These are phyloP conservation scores for Prunus persica DNA, from an alignment of 306 rosid genomes.

Conservation along the genomic window DNA sequence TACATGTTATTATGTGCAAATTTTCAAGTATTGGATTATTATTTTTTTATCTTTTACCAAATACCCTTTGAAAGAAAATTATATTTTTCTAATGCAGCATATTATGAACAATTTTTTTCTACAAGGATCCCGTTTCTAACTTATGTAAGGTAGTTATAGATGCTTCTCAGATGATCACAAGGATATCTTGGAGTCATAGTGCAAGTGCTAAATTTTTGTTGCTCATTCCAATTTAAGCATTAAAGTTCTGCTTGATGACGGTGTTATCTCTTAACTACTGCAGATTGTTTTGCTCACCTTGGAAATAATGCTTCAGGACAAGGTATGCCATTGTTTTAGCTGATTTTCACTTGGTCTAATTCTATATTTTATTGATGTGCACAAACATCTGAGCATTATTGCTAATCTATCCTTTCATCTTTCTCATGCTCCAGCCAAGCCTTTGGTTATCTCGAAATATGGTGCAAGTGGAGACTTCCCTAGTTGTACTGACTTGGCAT, in stretches of 20 bases:
- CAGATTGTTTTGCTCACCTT: conserved; percentile 82
- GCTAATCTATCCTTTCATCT: conserved; percentile 29
- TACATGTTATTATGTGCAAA: not conserved
- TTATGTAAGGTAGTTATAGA: not conserved
- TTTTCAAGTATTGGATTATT: not conserved
- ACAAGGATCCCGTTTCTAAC: not conserved
- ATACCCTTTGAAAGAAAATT: not conserved
- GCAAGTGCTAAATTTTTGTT: not conserved
- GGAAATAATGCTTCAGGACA: conserved; percentile 41
- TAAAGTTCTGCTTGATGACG: conserved; percentile 7
- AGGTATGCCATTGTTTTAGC: conserved; percentile 41
- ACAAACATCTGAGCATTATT: conserved; percentile 6
- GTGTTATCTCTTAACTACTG: conserved; percentile 28
- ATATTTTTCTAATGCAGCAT: not conserved
- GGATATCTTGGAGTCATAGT: not conserved
- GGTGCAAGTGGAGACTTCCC: conserved; percentile 95
- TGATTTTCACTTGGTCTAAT: conserved; percentile 14
- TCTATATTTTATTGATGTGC: conserved; percentile 9
- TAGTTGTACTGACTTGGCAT: conserved; percentile 65
- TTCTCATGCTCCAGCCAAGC: conserved; percentile 39
- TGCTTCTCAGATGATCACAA: not conserved
- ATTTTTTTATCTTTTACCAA: not conserved
- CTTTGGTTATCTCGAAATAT: conserved; percentile 71
- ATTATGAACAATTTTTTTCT: not conserved
- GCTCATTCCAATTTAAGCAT: not conserved